These are phyloP conservation scores for Fremontodendron californicum DNA, from an alignment of 345 rosid genomes.

Conservation along the genomic window DNA sequence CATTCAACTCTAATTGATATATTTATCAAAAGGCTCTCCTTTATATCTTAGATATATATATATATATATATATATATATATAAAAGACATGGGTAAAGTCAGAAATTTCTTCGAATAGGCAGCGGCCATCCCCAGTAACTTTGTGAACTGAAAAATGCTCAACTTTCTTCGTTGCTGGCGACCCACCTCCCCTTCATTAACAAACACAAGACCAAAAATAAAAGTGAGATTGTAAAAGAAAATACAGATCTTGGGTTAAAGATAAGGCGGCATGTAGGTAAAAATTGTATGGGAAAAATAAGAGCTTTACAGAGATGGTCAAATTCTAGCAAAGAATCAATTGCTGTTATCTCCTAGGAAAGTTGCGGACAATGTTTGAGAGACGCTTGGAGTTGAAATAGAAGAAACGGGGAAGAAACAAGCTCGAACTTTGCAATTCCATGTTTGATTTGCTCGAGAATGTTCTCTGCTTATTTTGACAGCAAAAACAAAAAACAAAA, in stretches of 20 bases:
- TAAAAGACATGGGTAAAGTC: not conserved
- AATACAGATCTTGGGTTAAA: not conserved
- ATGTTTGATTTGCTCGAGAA: constrained; percentile 60
- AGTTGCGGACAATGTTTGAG: constrained; percentile 25
- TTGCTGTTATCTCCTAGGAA: constrained; percentile 24
- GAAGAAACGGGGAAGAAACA: constrained; percentile 48
- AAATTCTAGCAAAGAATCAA: constrained; percentile 76
- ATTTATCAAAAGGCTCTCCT: not conserved
- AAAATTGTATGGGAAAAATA: not conserved
- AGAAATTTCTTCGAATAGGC: constrained; percentile 46
- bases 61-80: no score
- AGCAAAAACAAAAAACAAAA: not conserved
- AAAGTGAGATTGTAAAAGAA: not conserved
- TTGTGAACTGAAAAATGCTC: constrained; percentile 68
- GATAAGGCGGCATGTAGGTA: not conserved
- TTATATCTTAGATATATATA: not conserved
- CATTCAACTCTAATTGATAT: not conserved
- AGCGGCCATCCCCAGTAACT: constrained; percentile 86
- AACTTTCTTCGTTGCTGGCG: constrained; percentile 52
- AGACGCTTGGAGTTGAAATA: constrained; percentile 29
- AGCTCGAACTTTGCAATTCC: constrained; percentile 75
- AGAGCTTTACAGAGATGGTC: constrained; percentile 45
- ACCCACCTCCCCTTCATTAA: constrained; percentile 31
- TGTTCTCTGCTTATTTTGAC: constrained; percentile 32
- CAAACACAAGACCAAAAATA: constrained; percentile 3